Conservation (phyloP, 257 asterid species). For the Solanum sitiens region DNA sequence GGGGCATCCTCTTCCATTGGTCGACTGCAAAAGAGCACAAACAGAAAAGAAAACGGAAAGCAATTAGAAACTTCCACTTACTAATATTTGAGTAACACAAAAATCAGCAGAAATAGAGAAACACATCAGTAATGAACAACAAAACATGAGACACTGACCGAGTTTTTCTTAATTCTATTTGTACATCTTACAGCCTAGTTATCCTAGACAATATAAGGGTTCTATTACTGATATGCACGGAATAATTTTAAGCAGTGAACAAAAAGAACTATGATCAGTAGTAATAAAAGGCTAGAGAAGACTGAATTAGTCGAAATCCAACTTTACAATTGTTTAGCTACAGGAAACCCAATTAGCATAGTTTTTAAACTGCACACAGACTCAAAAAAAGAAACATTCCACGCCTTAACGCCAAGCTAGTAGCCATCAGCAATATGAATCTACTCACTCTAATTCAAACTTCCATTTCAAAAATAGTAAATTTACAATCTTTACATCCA, state of each 20-base stretch:
- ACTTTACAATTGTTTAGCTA: not conserved
- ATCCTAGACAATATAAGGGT: not conserved
- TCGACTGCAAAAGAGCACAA: slow-evolving; percentile 34
- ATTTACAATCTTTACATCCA: not conserved
- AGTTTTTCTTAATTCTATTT: not conserved
- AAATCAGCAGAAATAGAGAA: not conserved
- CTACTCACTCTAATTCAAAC: not conserved
- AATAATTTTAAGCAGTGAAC: not conserved
- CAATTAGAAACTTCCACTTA: slow-evolving; percentile 9
- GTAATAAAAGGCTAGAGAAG: not conserved
- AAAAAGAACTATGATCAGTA: not conserved
- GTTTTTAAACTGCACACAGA: not conserved
- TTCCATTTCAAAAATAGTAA: not conserved
- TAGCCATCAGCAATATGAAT: not conserved
- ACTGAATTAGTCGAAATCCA: not conserved
- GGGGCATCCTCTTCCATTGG: slow-evolving; percentile 72
- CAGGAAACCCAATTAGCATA: not conserved
- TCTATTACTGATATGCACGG: not conserved
- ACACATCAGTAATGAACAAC: not conserved
- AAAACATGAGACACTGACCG: not conserved
- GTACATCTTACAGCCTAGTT: not conserved
- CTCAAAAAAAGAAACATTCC: not conserved
- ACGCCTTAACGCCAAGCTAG: not conserved
- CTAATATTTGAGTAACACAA: not conserved
- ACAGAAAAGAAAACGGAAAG: not conserved